Percentiles rank a stretch among this genome's conserved stretches.
Evolutionary conservation across 2,329 filamentous ascomycete genomes (phyloP).

Genomic region (Helicocarpus griseus): DNA sequence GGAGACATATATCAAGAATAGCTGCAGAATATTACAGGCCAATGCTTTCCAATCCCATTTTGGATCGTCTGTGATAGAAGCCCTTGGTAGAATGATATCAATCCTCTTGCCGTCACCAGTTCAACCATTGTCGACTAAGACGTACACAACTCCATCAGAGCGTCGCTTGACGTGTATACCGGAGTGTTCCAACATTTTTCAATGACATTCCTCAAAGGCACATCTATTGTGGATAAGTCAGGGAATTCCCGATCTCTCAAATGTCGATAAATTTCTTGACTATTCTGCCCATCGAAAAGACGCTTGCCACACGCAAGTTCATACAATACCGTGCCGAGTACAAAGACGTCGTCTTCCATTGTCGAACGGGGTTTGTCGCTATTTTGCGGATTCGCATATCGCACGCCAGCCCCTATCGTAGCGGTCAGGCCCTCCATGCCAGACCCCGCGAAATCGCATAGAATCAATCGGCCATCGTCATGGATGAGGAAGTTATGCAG

Average conservation of each 20-base stretch:
- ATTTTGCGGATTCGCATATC: not conserved
- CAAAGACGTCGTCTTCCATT: slow-evolving; percentile 5
- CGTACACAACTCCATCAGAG: slow-evolving; percentile 1
- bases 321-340: slow-evolving; percentile 5
- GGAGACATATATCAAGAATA: too few relatives aligned
- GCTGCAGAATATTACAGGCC: too few relatives aligned
- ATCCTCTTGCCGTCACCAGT: too few relatives aligned
- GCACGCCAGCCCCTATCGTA: not conserved
- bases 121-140: too few relatives aligned
- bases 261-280: not conserved
- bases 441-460: slow-evolving; percentile 17
- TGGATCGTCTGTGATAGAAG: too few relatives aligned
- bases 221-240: not conserved
- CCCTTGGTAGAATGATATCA: too few relatives aligned
- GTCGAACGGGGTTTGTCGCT: not conserved
- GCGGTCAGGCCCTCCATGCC: slow-evolving; percentile 3
- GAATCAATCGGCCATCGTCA: slow-evolving; percentile 14
- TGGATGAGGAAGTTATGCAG: slow-evolving; percentile 16
- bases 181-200: slow-evolving; percentile 5
- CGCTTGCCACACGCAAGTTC: not conserved
- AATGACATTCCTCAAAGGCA: not conserved
- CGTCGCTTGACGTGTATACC: slow-evolving; percentile 2
- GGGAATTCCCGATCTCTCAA: slow-evolving; percentile 1
- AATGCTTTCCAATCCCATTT: too few relatives aligned
- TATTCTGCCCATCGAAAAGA: not conserved